Base-by-base conservation (phyloP, 2,329 filamentous ascomycete genomes). In the Ophiostoma sp. region DNA sequence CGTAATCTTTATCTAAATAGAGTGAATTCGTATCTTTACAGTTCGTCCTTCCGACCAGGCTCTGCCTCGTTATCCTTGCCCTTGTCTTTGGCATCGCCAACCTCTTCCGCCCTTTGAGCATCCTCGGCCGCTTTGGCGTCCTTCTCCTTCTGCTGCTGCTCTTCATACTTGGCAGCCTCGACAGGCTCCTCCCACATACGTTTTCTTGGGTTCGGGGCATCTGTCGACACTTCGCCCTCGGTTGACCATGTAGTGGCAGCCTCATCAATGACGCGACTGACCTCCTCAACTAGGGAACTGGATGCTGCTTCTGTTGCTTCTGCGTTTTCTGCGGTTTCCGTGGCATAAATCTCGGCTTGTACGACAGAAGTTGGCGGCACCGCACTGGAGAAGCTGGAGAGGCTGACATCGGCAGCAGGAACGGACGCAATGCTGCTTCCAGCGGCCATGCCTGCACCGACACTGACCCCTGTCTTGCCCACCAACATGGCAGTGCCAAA, bases 151-250 rank as follows among this genome's bases (percentile, higher is more conserved):
- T 35, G 70, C 39, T 67, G 57, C 67, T 69, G 69, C 20, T 68
- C 70, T 20, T 70, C 74, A 10, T 74, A 48, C 70, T 73, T 74
- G 39, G 70, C 72, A 1, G 57, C 74, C 68, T 74, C 75, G 8
- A 73, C 72, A 15, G 74, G 71, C 71, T 85, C 85, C 73, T 88
- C 86, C 81, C 86, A 87, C 79, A 84, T 84, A 79, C 86, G 84
- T 80, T 89, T 89, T 80, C 84, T 88, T 7, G 85, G 85, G 76
- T 89, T 89, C 36, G 77, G 75, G 35, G 73, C 73, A 77, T 79
- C 73, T 75, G 52, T 60, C 15, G 44, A 13, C 20, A 39, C n/a
- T 41, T 48, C 39, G n/a, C 27, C 44, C 6, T 48, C 41, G 31
- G 41, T n/a, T 3, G 20, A 27, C 27, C 11, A 33, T 5, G n/a